These are phyloP conservation scores for Podila minutissima DNA, from an alignment of 192 early-diverging fungal species.

Conservation along the genomic window DNA sequence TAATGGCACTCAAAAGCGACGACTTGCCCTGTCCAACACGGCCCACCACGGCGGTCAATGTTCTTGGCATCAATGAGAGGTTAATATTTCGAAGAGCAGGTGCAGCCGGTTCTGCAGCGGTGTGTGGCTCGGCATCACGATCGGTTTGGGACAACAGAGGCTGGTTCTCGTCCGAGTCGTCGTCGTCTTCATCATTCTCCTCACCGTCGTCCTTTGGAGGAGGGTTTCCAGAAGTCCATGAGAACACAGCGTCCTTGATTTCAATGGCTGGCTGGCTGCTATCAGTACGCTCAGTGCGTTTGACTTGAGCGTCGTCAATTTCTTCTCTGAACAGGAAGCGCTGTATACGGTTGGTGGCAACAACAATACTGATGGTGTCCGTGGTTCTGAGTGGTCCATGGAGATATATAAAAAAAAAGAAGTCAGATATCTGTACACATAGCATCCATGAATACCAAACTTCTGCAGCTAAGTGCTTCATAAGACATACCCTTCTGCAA, in stretches of 20 bases:
- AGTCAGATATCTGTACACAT: background rate
- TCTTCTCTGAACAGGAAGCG: conserved; percentile 40
- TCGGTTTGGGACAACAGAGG: background rate
- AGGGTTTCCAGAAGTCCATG: conserved; percentile 6
- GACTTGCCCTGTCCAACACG: conserved; percentile 59
- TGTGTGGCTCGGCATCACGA: background rate
- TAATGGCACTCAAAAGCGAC: conserved; percentile 55
- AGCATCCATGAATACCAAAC: no score
- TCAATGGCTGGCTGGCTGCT: conserved; percentile 4
- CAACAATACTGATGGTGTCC: conserved; percentile 15
- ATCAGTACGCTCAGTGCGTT: background rate
- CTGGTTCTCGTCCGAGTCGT: background rate
- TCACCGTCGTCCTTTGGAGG: conserved; percentile 4
- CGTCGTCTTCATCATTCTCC: background rate
- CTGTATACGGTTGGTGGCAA: conserved; percentile 34
- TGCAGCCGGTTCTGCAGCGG: background rate
- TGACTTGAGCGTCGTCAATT: conserved; percentile 29
- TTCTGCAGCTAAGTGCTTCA: background rate
- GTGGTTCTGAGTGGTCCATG: conserved; percentile 3
- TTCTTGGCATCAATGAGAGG: conserved; percentile 37
- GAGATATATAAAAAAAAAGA: background rate
- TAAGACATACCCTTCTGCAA: conserved; percentile 31
- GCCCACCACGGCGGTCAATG: conserved; percentile 48
- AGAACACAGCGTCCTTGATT: conserved; percentile 5
- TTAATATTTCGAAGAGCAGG: conserved; percentile 42